Conservation (phyloP, 768 basidiomycete species). For the Tephrocybe sp. region DNA sequence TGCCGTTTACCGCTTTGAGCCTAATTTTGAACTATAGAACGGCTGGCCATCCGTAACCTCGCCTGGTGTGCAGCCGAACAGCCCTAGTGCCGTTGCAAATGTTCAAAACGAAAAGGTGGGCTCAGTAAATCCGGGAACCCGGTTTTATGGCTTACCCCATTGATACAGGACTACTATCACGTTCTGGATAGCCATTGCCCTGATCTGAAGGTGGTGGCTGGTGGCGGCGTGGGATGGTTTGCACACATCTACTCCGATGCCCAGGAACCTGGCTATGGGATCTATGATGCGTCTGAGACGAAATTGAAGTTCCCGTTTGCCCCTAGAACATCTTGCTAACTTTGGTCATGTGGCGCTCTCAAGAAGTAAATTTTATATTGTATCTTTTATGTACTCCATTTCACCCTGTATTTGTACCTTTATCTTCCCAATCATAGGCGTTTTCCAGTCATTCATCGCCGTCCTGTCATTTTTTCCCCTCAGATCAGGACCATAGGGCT, state of each 20-base stretch:
- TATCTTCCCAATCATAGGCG: too few species aligned
- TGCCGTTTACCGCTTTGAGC: too few species aligned
- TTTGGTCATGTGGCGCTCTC: not conserved
- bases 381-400: not conserved
- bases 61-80: slow-evolving; percentile 63
- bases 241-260: slow-evolving; percentile 75
- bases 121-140: not conserved
- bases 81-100: slow-evolving; percentile 56
- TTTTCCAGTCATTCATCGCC: not conserved
- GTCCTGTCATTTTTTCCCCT: too few species aligned
- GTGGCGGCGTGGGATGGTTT: slow-evolving; percentile 79
- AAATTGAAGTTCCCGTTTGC: slow-evolving; percentile 61
- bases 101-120: slow-evolving; percentile 62
- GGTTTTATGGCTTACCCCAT: slow-evolving; percentile 4
- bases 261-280: slow-evolving; percentile 70
- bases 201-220: slow-evolving; percentile 56
- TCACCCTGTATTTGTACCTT: too few species aligned
- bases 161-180: slow-evolving; percentile 54
- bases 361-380: not conserved
- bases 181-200: slow-evolving; percentile 65
- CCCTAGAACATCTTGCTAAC: slow-evolving; percentile 65
- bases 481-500: too few species aligned
- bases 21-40: slow-evolving; percentile 46
- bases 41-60: slow-evolving; percentile 77
- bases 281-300: slow-evolving; percentile 48